These are phyloP conservation scores for Quercus tomentella DNA, from an alignment of 331 rosid species.

Conservation along the genomic window DNA sequence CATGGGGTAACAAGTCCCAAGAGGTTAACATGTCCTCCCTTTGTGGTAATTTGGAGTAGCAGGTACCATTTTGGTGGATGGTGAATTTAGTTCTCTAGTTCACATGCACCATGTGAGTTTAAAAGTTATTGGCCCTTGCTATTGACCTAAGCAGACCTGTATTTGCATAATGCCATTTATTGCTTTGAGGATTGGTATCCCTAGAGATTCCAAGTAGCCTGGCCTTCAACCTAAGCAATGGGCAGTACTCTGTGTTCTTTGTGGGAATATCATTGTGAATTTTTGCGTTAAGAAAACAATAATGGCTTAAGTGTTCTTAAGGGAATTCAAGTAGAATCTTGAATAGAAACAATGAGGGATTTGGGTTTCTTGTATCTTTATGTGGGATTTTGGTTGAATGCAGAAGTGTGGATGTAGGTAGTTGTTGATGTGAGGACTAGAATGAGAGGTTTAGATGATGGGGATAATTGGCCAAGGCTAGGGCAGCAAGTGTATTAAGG, in stretches of 20 bases:
- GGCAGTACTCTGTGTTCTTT: not conserved
- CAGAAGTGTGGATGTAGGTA: too few relatives aligned
- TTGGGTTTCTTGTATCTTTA: too few relatives aligned
- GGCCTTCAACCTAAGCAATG: not conserved
- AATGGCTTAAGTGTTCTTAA: too few relatives aligned
- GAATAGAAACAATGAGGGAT: too few relatives aligned
- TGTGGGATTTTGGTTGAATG: too few relatives aligned
- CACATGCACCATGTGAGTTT: not conserved
- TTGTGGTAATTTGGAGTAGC: not conserved
- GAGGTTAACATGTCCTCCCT: not conserved
- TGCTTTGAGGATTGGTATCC: not conserved
- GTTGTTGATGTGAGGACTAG: too few relatives aligned
- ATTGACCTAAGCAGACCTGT: not conserved
- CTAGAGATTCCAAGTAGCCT: not conserved
- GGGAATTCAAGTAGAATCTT: too few relatives aligned
- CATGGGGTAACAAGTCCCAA: not conserved
- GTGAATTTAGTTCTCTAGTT: not conserved
- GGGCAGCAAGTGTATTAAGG: too few relatives aligned
- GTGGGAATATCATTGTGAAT: not conserved
- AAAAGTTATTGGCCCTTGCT: not conserved
- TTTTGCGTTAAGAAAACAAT: not conserved
- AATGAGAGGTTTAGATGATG: too few relatives aligned
- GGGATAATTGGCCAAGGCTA: too few relatives aligned
- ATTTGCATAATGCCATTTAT: not conserved
- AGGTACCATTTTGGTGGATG: not conserved